Evolutionary conservation across 2,329 filamentous ascomycete species (phyloP).

Genomic region (Cyanodermella asteris): DNA sequence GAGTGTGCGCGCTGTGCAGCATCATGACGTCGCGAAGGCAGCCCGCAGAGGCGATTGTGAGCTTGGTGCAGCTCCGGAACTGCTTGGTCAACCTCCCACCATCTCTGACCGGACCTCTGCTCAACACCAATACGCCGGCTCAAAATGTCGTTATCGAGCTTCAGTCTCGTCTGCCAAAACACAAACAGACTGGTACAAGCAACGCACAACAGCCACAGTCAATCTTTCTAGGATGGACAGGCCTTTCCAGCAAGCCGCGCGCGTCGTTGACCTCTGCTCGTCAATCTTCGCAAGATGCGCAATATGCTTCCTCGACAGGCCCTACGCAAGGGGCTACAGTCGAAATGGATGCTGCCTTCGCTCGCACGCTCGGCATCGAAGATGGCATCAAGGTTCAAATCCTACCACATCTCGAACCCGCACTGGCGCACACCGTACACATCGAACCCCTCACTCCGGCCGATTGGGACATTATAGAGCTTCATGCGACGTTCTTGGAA

Average conservation of each 20-base stretch:
- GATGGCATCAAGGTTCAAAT: constrained; percentile 60
- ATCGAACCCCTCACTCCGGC: constrained; percentile 89
- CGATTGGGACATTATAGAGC: constrained; percentile 97
- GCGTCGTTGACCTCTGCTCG: constrained; percentile 50
- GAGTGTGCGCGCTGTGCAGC: constrained; percentile 2
- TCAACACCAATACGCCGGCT: constrained; percentile 79
- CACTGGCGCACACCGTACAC: constrained; percentile 78
- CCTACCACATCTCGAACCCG: constrained; percentile 67
- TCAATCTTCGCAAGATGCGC: constrained; percentile 44
- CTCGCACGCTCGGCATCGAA: constrained; percentile 48
- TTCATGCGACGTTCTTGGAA: constrained; percentile 89
- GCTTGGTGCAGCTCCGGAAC: constrained; percentile 71
- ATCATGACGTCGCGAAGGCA: constrained; percentile 9
- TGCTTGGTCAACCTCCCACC: constrained; percentile 85
- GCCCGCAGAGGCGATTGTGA: constrained; percentile 57
- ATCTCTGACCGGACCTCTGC: constrained; percentile 60
- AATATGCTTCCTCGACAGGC: constrained; percentile 34
- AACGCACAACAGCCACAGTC: constrained; percentile 36
- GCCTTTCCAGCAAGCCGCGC: constrained; percentile 83
- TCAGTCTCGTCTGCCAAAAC: constrained; percentile 51
- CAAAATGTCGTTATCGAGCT: constrained; percentile 96
- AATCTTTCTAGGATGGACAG: constrained; percentile 86
- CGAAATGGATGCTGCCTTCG: constrained; percentile 75
- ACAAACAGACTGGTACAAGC: constrained; percentile 25
- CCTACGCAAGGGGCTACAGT: constrained; percentile 58